Evolutionary conservation across 192 early-diverging fungal genomes (phyloP), one percentile per base, ranked within the genome.

Genomic region (Funneliformis geosporum): DNA sequence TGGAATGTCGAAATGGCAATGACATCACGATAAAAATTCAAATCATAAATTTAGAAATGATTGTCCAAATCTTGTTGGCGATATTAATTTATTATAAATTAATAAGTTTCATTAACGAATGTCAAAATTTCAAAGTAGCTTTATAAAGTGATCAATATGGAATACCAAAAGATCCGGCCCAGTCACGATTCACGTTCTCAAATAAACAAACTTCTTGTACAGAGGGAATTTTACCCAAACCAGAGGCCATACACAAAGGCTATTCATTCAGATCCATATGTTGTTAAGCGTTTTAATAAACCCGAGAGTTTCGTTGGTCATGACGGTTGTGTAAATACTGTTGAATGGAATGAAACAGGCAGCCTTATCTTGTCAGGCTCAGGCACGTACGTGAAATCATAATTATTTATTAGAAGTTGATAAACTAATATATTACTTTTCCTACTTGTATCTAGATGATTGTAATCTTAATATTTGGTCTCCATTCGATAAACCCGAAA

Each of bases 271-370:
- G 61, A 76, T 44, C 61, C 60, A 9, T 76, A 76, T 43, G 11
- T 76, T 40, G 75, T 64, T n/a, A 76, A 39, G 42, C 59, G 75
- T 6, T 76, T 76, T 55, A 76, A 60, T 62, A 76, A 60, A 23
- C 60, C 25, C 60, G 14, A 38, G 25, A 76, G 75, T 55, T 42
- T 76, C 1, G 64, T 4, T 18, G 88, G 88, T 11, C 90, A 91
- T 62, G 8, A 12, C 14, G 90, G 89, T 6, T 91, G 90, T 68
- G 90, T 91, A 43, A 91, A 91, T 64, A 83, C 85, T 1, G 73
- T 91, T 44, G 21, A 78, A 3, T 87, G 86, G 87, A 88, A 84
- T 46, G 77, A 83, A 18, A 76, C 78, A 23, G 87, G 87, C 21
- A 80, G 83, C 33, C 80, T 76, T 25, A 79, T 88, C 11, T 59